A percentile compares a stretch with the other conserved stretches of the same genome.
Evolutionary conservation across 768 basidiomycete species (phyloP).

Genomic region (Phanerochaete carnosa): DNA sequence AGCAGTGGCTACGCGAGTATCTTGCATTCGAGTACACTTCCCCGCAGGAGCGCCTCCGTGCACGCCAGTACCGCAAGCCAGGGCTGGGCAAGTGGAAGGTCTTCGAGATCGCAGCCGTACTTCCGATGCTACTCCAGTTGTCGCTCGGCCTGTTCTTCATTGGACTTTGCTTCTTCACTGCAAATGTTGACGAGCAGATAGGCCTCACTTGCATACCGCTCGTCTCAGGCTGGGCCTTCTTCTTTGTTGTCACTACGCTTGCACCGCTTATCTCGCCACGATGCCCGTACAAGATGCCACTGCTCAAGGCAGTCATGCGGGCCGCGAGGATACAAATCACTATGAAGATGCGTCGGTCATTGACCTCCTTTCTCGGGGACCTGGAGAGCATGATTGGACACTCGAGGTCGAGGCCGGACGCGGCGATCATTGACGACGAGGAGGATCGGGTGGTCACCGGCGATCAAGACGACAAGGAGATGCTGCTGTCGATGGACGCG

Average conservation of each 20-base stretch:
- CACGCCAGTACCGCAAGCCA: conserved; percentile 5
- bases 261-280: neutral
- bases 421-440: too few species aligned
- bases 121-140: conserved; percentile 10
- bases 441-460: too few species aligned
- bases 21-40: neutral
- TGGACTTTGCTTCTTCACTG: conserved; percentile 4
- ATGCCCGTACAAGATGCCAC: neutral
- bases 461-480: neutral
- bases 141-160: conserved; percentile 2
- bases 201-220: neutral
- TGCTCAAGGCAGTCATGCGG: neutral
- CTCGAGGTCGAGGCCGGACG: neutral
- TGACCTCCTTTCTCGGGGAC: neutral
- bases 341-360: neutral
- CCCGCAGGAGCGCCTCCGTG: neutral
- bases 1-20: conserved; percentile 10
- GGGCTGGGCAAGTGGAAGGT: conserved; percentile 10
- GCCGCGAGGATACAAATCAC: neutral
- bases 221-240: neutral
- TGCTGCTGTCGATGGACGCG: neutral
- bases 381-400: neutral
- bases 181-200: neutral
- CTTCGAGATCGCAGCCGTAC: conserved; percentile 4
- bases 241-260: neutral